Conservation (phyloP, 2,329 filamentous ascomycete species). For the Aureobasidium sp. region DNA sequence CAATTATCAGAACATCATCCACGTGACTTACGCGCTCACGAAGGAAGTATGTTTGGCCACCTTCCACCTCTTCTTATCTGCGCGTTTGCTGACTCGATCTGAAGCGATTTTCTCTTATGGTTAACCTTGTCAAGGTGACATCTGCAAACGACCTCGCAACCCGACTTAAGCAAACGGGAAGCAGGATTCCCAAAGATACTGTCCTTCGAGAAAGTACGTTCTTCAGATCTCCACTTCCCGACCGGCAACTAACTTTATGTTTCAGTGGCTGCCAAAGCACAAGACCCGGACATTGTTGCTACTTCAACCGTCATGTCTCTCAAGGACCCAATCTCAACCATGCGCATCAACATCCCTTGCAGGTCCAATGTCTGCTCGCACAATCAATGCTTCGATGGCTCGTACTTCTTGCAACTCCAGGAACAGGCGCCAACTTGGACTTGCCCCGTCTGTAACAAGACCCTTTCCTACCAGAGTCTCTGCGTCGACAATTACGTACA, state of each 20-base stretch:
- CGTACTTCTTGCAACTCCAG: conserved; percentile 85
- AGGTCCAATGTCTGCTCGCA: conserved; percentile 75
- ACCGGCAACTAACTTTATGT: neutral
- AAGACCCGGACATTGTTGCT: conserved; percentile 82
- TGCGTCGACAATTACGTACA: conserved; percentile 88
- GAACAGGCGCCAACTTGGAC: conserved; percentile 95
- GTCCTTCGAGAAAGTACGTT: conserved; percentile 77
- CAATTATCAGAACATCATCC: conserved; percentile 66
- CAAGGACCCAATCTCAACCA: conserved; percentile 85
- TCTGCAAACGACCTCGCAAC: conserved; percentile 65
- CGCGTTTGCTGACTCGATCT: conserved; percentile 25
- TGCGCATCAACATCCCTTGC: conserved; percentile 72
- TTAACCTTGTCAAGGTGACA: conserved; percentile 69
- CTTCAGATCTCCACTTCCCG: neutral
- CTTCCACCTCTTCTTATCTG: conserved; percentile 16
- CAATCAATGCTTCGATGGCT: conserved; percentile 90
- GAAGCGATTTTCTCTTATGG: conserved; percentile 40
- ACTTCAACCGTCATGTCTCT: conserved; percentile 84
- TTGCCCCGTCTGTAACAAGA: conserved; percentile 89
- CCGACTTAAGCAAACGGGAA: conserved; percentile 53
- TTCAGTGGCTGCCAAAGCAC: conserved; percentile 69
- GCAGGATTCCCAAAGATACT: conserved; percentile 69
- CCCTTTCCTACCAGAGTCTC: conserved; percentile 70
- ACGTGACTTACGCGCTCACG: conserved; percentile 88
- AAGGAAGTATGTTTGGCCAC: conserved; percentile 54